These are phyloP conservation scores for Kluyveromyces dobzhanskii DNA, from an alignment of 805 yeast species.

Conservation along the genomic window DNA sequence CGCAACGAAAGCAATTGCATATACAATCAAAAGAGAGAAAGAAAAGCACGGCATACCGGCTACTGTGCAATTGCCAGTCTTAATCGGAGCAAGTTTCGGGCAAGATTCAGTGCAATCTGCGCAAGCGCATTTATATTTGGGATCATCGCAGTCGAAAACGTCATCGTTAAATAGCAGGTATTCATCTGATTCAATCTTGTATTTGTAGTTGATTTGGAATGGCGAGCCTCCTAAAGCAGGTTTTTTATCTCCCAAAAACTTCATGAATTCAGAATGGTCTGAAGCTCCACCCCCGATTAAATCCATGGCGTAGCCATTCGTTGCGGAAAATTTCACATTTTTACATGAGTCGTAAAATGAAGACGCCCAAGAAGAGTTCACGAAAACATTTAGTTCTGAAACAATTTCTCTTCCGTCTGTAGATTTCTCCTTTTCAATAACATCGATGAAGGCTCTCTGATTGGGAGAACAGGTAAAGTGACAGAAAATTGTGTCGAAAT, in stretches of 20 bases:
- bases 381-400: slow-evolving; percentile 57
- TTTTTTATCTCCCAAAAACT: slow-evolving; percentile 90
- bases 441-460: slow-evolving; percentile 66
- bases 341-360: slow-evolving; percentile 77
- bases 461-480: slow-evolving; percentile 84
- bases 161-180: slow-evolving; percentile 13
- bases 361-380: slow-evolving; percentile 52
- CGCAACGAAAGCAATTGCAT: slow-evolving; percentile 29
- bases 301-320: slow-evolving; percentile 96
- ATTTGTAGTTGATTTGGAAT: slow-evolving; percentile 77
- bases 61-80: slow-evolving; percentile 40
- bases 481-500: slow-evolving; percentile 78
- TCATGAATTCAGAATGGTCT: slow-evolving; percentile 60
- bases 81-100: slow-evolving; percentile 51
- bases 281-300: slow-evolving; percentile 95
- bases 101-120: slow-evolving; percentile 81
- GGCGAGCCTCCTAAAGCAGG: slow-evolving; percentile 94
- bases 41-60: slow-evolving; percentile 69
- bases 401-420: slow-evolving; percentile 51
- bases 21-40: slow-evolving; percentile 46
- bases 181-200: slow-evolving; percentile 26
- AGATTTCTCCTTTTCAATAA: slow-evolving; percentile 38
- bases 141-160: slow-evolving; percentile 48
- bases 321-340: slow-evolving; percentile 83
- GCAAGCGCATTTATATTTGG: slow-evolving; percentile 71